phyloP scores from a whole-genome alignment of 2,329 filamentous ascomycete genomes.

The Fusarium concolor region DNA sequence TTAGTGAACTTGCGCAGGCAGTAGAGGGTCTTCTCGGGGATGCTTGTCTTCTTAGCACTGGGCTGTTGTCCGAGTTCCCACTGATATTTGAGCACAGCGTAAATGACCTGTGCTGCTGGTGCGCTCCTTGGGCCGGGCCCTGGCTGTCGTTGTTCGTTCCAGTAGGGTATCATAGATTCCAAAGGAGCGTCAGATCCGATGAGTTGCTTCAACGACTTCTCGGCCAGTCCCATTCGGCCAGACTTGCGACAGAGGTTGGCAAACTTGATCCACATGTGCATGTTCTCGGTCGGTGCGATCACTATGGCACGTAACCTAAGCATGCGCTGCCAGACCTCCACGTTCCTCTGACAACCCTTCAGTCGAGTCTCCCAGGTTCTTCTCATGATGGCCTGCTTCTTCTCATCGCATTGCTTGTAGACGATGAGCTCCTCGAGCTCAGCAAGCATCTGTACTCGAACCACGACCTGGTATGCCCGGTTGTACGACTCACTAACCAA shows the following conservation, averaged over 20 bases:
- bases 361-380: constrained; percentile 95
- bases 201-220: constrained; percentile 93
- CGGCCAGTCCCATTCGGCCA: constrained; percentile 90
- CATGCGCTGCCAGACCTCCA: constrained; percentile 99
- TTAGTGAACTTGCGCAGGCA: constrained; percentile 71
- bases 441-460: constrained; percentile 98
- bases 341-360: constrained; percentile 94
- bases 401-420: constrained; percentile 93
- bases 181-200: constrained; percentile 77
- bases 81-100: constrained; percentile 96
- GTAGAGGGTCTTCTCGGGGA: constrained; percentile 67
- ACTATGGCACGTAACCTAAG: constrained; percentile 93
- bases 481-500: constrained; percentile 99
- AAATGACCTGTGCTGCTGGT: constrained; percentile 83
- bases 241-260: constrained; percentile 98
- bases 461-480: constrained; percentile 95
- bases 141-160: constrained; percentile 54
- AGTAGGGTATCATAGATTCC: constrained; percentile 70
- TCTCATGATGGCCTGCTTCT: constrained; percentile 91
- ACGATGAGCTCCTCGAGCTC: constrained; percentile 97
- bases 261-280: constrained; percentile 99
- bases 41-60: constrained; percentile 54
- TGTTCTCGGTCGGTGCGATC: constrained; percentile 90
- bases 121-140: constrained; percentile 56
- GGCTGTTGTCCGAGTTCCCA: constrained; percentile 85